phyloP scores from a whole-genome alignment of 2,329 filamentous ascomycete species.

The Geosmithia putterillii region DNA sequence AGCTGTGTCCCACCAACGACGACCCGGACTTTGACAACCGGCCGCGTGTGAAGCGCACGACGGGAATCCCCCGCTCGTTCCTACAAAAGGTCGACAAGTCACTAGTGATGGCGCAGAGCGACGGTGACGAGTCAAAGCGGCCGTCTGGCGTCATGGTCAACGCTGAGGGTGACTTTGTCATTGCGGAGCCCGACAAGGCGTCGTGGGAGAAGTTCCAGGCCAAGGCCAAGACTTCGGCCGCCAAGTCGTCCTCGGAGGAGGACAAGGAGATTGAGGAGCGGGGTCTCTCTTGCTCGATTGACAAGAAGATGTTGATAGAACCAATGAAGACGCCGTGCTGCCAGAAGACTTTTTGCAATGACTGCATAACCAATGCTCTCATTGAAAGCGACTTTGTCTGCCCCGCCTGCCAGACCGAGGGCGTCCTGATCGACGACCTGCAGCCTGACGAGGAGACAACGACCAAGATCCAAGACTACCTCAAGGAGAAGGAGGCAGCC shows the following conservation, averaged over 20 bases:
- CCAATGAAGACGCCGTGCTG: constrained; percentile 99
- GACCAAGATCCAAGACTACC: constrained; percentile 66
- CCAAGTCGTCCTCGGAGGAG: constrained; percentile 63
- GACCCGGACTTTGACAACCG: constrained; percentile 92
- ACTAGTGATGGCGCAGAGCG: constrained; percentile 58
- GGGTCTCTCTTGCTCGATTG: constrained; percentile 86
- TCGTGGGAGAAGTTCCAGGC: constrained; percentile 97
- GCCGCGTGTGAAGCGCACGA: constrained; percentile 88
- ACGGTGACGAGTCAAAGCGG: constrained; percentile 71
- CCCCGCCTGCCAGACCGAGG: constrained; percentile 80
- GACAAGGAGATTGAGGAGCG: constrained; percentile 81
- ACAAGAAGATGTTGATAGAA: constrained; percentile 96
- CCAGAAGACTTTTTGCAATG: constrained; percentile 96
- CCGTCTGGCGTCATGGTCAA: constrained; percentile 93
- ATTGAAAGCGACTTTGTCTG: constrained; percentile 97
- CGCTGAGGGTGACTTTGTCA: constrained; percentile 92
- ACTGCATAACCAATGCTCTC: constrained; percentile 98
- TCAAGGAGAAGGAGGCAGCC: constrained; percentile 39
- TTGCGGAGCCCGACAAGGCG: constrained; percentile 88
- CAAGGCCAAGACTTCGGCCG: constrained; percentile 76
- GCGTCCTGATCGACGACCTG: constrained; percentile 87
- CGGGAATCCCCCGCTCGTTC: constrained; percentile 91
- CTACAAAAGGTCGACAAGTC: constrained; percentile 93
- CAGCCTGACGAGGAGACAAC: constrained; percentile 68
- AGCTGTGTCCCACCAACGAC: constrained; percentile 95